Evolutionary conservation across 2,329 filamentous ascomycete genomes (phyloP).

Genomic region (Daldinia eschscholtzii): DNA sequence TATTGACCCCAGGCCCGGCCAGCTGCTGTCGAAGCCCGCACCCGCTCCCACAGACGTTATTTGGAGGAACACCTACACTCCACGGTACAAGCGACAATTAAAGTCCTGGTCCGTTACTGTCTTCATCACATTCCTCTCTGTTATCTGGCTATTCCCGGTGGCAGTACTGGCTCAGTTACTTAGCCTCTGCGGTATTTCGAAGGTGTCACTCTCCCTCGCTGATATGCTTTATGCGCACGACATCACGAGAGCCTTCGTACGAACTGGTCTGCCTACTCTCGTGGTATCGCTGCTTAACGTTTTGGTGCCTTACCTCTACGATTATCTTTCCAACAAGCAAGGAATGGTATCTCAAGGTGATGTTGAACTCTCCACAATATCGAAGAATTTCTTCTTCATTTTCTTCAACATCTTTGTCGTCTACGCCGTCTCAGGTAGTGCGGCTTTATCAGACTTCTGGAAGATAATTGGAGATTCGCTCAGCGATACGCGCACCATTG

Average conservation of each 20-base stretch:
- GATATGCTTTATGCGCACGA: slow-evolving; percentile 75
- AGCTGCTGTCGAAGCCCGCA: slow-evolving; percentile 85
- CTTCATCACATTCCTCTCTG: slow-evolving; percentile 83
- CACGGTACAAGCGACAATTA: slow-evolving; percentile 78
- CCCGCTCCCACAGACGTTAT: slow-evolving; percentile 93
- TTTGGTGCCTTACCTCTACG: slow-evolving; percentile 92
- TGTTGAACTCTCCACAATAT: slow-evolving; percentile 92
- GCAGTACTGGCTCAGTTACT: slow-evolving; percentile 82
- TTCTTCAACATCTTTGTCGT: slow-evolving; percentile 99
- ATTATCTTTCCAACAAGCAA: slow-evolving; percentile 90
- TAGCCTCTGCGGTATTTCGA: slow-evolving; percentile 83
- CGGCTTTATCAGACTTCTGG: slow-evolving; percentile 76
- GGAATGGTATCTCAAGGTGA: slow-evolving; percentile 96
- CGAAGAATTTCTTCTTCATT: slow-evolving; percentile 99
- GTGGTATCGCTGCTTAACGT: slow-evolving; percentile 89
- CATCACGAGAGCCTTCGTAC: slow-evolving; percentile 80
- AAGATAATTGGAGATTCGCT: slow-evolving; percentile 78
- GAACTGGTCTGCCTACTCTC: slow-evolving; percentile 87
- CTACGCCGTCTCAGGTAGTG: slow-evolving; percentile 89
- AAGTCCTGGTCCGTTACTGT: slow-evolving; percentile 87
- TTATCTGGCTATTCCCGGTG: slow-evolving; percentile 90
- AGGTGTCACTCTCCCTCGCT: slow-evolving; percentile 78
- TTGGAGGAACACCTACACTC: slow-evolving; percentile 92
- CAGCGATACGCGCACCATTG: slow-evolving; percentile 82
- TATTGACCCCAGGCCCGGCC: slow-evolving; percentile 88